phyloP scores from a whole-genome alignment of 257 asterid species.

The Petrea volubilis region DNA sequence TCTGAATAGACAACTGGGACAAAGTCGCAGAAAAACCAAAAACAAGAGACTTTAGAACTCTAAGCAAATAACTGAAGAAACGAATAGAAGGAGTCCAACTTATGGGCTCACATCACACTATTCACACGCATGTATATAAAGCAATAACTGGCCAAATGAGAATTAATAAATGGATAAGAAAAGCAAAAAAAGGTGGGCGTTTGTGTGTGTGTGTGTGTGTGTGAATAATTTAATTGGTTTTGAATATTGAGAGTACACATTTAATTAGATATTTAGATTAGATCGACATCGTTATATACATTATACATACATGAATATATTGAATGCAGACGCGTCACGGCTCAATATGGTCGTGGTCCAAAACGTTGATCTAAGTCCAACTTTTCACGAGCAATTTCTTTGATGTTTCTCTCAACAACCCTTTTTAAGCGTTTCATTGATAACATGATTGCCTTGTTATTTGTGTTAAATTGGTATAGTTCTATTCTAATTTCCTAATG shows the following conservation, averaged over 20 bases:
- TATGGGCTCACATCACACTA: not conserved
- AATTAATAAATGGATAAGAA: slow-evolving; percentile 1
- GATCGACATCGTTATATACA: no score
- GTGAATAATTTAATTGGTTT: not conserved
- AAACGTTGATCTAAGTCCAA: slow-evolving; percentile 20
- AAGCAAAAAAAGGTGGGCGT: slow-evolving; percentile 27
- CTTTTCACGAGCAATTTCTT: slow-evolving; percentile 11
- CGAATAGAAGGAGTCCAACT: not conserved
- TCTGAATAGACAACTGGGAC: no score
- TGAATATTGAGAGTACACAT: not conserved
- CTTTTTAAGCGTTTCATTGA: not conserved
- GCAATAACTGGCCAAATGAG: not conserved
- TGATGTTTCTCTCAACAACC: slow-evolving; percentile 35
- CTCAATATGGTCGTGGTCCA: slow-evolving; percentile 1
- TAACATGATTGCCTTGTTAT: no score
- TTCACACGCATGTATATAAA: not conserved
- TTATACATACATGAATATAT: not conserved
- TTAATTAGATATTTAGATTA: no score
- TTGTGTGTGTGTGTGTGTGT: not conserved
- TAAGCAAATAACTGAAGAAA: not conserved
- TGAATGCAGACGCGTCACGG: slow-evolving; percentile 18
- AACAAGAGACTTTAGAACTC: not conserved
- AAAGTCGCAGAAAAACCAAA: no score
- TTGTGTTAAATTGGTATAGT: no score
- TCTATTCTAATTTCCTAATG: no score